Percentiles rank a stretch among this genome's conserved stretches.
phyloP scores from a whole-genome alignment of 306 rosid species.

The Sechiopsis laciniata region DNA sequence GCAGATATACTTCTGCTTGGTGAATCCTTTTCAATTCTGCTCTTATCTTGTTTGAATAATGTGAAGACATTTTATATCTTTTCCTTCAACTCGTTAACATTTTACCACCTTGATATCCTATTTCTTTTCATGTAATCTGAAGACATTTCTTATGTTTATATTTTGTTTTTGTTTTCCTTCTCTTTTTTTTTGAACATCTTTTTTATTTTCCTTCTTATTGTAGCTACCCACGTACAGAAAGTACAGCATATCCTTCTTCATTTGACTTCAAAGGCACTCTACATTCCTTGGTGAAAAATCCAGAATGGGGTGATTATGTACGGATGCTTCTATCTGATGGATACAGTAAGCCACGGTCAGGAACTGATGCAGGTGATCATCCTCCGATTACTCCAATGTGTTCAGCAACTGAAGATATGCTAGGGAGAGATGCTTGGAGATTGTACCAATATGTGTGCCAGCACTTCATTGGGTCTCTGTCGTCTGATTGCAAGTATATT shows the following conservation, averaged over 20 bases:
- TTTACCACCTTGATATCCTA: neutral
- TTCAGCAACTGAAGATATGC: constrained; percentile 72
- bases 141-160: neutral
- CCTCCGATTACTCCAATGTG: constrained; percentile 93
- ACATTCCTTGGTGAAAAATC: constrained; percentile 57
- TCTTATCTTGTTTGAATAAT: neutral
- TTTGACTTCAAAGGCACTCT: constrained; percentile 81
- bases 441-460: constrained; percentile 83
- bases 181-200: no score
- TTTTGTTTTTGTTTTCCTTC: constrained; percentile 1
- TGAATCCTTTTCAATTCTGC: neutral
- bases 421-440: constrained; percentile 85
- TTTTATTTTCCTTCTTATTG: constrained; percentile 24
- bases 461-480: constrained; percentile 81
- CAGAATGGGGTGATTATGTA: constrained; percentile 65
- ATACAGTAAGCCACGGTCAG: constrained; percentile 64
- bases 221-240: constrained; percentile 96
- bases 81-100: neutral
- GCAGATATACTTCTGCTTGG: neutral
- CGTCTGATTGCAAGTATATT: constrained; percentile 83
- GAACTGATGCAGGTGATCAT: constrained; percentile 92
- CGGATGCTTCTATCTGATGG: constrained; percentile 54
- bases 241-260: constrained; percentile 88
- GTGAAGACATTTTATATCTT: constrained; percentile 3
- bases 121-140: neutral